Evolutionary conservation across 1,284 basidiomycete species (phyloP).

Genomic region (Vanrija sp.): DNA sequence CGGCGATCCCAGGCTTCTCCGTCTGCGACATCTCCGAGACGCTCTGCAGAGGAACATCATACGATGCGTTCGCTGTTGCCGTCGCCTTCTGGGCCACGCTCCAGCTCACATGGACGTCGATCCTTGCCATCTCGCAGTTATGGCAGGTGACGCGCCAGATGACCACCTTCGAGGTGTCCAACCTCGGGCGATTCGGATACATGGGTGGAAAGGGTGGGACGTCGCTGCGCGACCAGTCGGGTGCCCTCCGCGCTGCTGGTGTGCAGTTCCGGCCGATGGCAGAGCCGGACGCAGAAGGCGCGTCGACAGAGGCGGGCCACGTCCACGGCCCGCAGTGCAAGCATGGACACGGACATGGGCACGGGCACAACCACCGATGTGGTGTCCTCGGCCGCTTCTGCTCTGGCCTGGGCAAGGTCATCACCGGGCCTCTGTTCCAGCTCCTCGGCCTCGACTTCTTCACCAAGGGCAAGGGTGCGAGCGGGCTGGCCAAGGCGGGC

Average conservation of each 20-base stretch:
- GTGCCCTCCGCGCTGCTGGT: conserved; percentile 38
- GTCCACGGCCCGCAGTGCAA: conserved; percentile 4
- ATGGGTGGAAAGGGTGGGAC: conserved; percentile 85
- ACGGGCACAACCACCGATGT: conserved; percentile 27
- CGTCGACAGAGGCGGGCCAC: not conserved
- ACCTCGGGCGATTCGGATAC: conserved; percentile 89
- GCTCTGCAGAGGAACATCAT: conserved; percentile 60
- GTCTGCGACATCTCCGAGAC: conserved; percentile 63
- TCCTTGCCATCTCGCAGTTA: conserved; percentile 78
- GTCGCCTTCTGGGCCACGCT: conserved; percentile 79
- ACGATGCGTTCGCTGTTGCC: conserved; percentile 79
- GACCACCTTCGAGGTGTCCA: conserved; percentile 93
- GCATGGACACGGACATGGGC: conserved; percentile 21
- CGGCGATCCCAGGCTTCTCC: conserved; percentile 50
- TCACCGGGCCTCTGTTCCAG: conserved; percentile 59
- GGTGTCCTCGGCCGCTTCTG: conserved; percentile 37
- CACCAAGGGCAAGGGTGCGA: conserved; percentile 79
- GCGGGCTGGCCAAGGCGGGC: conserved; percentile 62
- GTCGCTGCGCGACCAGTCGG: conserved; percentile 46
- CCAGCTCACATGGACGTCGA: conserved; percentile 86
- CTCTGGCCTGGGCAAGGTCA: conserved; percentile 19
- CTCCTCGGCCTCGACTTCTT: conserved; percentile 89
- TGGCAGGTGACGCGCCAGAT: conserved; percentile 93
- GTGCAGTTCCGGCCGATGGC: conserved; percentile 13
- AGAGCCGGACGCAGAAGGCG: conserved; percentile 1